Evolutionary conservation across 257 asterid species (phyloP), one percentile per base, ranked within the genome.

Genomic region (Datura wrightii): DNA sequence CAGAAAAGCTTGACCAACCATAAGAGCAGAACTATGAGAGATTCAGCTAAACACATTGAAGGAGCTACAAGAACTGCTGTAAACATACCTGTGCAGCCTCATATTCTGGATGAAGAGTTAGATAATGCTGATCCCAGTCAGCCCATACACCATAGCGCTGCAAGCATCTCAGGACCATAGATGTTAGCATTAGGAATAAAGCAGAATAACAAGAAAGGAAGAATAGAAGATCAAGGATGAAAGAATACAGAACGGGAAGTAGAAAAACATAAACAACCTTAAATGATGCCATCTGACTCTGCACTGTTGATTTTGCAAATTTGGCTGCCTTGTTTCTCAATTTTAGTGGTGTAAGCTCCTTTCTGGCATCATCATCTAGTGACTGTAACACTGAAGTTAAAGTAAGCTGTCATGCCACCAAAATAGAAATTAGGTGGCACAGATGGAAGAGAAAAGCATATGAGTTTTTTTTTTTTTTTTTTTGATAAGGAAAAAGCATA

Each of bases 91-190:
- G 99, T 86, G 99, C 98, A 89, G 98, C 97, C 91, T 96, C 99
- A 87, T 96, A 96, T 87, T 94, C 99, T 59, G 98, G 99, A 92
- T 96, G 98, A 76, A 96, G 99, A 87, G 99, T 96, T 87, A 93
- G 98, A 88, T 96, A 96, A 50, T 97, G 98, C 86, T 93, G 93
- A 85, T 96, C 97, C 99, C 99, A 96, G 84, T 96, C 97, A 36
- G 92, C 99, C 98, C 98, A 94, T 80, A 96, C 89, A 81, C 99
- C 99, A 88, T 86, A 96, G 39, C 99, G 89, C 99, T 96, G 93
- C 56, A 86, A 70, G 66, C 81, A 86, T 63, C 82, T 67, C 83
- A 56, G 86, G 41, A 34, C 60, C 82, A 85, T 79, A 42, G 79
- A 85, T 10, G 37, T 84, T 48, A 85, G 84, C 56, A 48, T 78